Percentiles rank a stretch among this genome's conserved stretches.
Evolutionary conservation across 2,329 filamentous ascomycete species (phyloP).

Genomic region (Ambrosiella cleistominuta): DNA sequence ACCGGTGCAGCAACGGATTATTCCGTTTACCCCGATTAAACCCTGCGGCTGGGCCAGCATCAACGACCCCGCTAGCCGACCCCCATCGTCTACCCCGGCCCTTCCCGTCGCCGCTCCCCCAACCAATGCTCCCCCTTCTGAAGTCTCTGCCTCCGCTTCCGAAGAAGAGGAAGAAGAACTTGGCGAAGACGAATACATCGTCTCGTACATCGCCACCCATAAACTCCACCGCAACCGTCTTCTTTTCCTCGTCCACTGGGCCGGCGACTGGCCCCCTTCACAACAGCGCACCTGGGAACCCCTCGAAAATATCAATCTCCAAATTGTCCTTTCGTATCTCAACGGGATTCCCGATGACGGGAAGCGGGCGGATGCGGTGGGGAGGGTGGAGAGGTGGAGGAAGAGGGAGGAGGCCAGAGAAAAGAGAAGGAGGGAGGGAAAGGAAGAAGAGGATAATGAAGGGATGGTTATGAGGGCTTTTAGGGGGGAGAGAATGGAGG

Average conservation of each 20-base stretch:
- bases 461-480: not conserved
- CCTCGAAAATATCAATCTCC: slow-evolving; percentile 27
- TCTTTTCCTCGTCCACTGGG: slow-evolving; percentile 37
- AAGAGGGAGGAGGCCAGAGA: not conserved
- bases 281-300: slow-evolving; percentile 44
- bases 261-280: slow-evolving; percentile 36
- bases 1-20: not conserved
- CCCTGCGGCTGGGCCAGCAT: not conserved
- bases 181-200: slow-evolving; percentile 17
- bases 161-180: slow-evolving; percentile 2
- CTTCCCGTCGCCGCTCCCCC: not conserved
- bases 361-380: not conserved
- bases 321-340: slow-evolving; percentile 3
- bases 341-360: not conserved
- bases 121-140: not conserved
- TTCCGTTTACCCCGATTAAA: not conserved
- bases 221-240: slow-evolving; percentile 24
- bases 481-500: not conserved
- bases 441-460: not conserved
- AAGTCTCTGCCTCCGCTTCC: not conserved
- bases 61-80: not conserved
- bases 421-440: not conserved
- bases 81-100: not conserved
- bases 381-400: not conserved
- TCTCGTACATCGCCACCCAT: slow-evolving; percentile 28